These are phyloP conservation scores for Coprinellus micaceus DNA, from an alignment of 768 basidiomycete genomes.

Conservation along the genomic window DNA sequence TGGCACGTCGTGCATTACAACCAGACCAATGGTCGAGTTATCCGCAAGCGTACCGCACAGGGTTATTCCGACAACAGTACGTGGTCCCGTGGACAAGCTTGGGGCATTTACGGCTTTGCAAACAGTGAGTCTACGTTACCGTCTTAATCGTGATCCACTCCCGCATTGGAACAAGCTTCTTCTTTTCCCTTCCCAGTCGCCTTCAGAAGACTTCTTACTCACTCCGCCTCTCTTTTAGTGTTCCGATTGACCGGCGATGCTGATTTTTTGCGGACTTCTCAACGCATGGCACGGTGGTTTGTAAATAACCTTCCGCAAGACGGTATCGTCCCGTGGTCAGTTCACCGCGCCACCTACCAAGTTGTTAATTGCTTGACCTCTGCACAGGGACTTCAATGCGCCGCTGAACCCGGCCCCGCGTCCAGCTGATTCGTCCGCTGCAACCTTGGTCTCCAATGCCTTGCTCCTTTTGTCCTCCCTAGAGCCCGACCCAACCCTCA, in stretches of 20 bases:
- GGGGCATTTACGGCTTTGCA: conserved; percentile 68
- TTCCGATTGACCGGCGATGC: conserved; percentile 47
- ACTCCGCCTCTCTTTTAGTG: no score
- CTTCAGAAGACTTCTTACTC: no score
- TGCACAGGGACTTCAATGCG: conserved; percentile 77
- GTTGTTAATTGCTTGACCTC: no score
- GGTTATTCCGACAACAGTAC: conserved; percentile 65
- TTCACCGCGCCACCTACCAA: conserved; percentile 3
- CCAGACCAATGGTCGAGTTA: conserved; percentile 58
- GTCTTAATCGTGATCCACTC: not conserved
- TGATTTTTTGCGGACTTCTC: conserved; percentile 58
- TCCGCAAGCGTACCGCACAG: conserved; percentile 53
- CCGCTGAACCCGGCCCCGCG: conserved; percentile 49
- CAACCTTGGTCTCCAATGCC: conserved; percentile 57
- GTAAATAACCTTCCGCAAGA: conserved; percentile 53
- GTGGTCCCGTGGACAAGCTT: conserved; percentile 72
- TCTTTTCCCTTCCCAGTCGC: no score
- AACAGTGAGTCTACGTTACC: conserved; percentile 46
- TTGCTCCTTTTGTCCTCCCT: conserved; percentile 55
- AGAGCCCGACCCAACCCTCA: conserved; percentile 61
- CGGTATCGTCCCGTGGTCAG: conserved; percentile 67
- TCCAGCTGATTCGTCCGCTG: conserved; percentile 69
- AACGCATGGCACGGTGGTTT: conserved; percentile 57
- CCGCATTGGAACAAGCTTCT: no score
- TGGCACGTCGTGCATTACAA: conserved; percentile 70